A percentile compares a stretch with the other conserved stretches of the same genome.
Conservation (phyloP, 169 alveolate genomes). For the Plasmodium yoelii region DNA sequence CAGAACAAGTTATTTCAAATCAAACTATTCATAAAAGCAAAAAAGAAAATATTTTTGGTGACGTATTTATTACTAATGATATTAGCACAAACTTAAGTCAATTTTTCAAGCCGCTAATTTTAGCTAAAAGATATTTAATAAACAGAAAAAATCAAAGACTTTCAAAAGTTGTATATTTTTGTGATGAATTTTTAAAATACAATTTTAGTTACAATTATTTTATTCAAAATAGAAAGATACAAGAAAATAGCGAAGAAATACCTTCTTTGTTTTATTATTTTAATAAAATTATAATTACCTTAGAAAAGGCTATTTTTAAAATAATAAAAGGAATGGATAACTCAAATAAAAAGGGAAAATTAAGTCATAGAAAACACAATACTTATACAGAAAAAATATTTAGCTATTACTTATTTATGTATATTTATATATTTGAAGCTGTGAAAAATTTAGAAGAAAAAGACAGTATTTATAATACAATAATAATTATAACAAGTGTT, state of each 20-base stretch:
- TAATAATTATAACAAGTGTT: constrained; percentile 15
- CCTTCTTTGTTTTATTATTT: constrained; percentile 2
- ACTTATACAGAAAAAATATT: constrained; percentile 2
- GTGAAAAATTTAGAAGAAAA: constrained; percentile 5
- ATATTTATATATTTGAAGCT: constrained; percentile 23
- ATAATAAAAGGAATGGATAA: neutral
- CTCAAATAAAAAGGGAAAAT: too few species aligned
- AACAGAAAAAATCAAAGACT: neutral
- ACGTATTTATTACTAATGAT: neutral
- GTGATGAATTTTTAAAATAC: constrained; percentile 44
- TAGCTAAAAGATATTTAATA: constrained; percentile 13
- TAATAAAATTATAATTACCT: constrained; percentile 22
- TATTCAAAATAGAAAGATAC: neutral
- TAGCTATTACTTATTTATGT: constrained; percentile 37
- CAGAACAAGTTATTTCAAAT: too few species aligned
- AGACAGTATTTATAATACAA: neutral
- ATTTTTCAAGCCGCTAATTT: constrained; percentile 6
- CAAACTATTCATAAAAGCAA: too few species aligned
- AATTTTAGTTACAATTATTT: constrained; percentile 55
- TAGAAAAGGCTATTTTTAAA: constrained; percentile 25
- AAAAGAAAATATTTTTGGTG: neutral
- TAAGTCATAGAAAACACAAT: too few species aligned
- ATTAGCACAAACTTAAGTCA: neutral
- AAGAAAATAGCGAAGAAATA: neutral
- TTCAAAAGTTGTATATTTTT: constrained; percentile 15